Evolutionary conservation across 1,284 basidiomycete genomes (phyloP).

Genomic region (Apiotrichum domesticum): DNA sequence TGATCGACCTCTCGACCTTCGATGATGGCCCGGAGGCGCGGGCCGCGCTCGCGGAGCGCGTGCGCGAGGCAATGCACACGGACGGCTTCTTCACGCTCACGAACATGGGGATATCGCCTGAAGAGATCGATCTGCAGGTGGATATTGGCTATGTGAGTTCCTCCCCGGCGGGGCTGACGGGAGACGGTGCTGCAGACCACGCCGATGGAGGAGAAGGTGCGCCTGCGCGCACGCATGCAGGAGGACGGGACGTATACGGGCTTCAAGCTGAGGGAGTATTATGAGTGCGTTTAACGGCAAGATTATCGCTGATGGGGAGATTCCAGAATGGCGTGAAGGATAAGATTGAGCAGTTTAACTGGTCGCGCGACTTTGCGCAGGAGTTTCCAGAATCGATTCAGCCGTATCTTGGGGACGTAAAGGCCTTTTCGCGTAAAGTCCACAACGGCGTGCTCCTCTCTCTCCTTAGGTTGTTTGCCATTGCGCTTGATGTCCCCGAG

Average conservation of each 20-base stretch:
- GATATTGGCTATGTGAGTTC: conserved; percentile 22
- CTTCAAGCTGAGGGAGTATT: conserved; percentile 23
- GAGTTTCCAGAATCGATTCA: conserved; percentile 16
- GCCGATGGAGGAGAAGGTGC: conserved; percentile 18
- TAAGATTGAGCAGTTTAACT: conserved; percentile 29
- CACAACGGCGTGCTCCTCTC: conserved; percentile 20
- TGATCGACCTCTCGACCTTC: conserved; percentile 17
- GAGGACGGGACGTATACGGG: conserved; percentile 16
- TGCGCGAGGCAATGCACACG: conserved; percentile 18
- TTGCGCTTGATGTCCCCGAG: conserved; percentile 19
- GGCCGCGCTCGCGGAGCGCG: conserved; percentile 6
- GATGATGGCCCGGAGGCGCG: conserved; percentile 14
- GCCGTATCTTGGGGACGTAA: conserved; percentile 18
- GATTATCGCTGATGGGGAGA: not conserved
- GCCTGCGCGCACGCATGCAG: conserved; percentile 14
- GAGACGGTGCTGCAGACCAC: conserved; percentile 21
- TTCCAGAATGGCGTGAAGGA: conserved; percentile 27
- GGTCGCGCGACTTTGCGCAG: conserved; percentile 22
- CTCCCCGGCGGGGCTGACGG: not conserved
- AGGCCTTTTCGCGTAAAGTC: conserved; percentile 14
- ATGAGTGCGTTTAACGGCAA: conserved; percentile 16
- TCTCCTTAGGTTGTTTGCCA: conserved; percentile 18
- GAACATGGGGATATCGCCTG: conserved; percentile 12
- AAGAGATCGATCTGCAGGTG: conserved; percentile 21
- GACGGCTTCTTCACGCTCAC: conserved; percentile 23